These are phyloP conservation scores for Nitzschia palea DNA, from an alignment of 108 stramenopile species.

Conservation along the genomic window DNA sequence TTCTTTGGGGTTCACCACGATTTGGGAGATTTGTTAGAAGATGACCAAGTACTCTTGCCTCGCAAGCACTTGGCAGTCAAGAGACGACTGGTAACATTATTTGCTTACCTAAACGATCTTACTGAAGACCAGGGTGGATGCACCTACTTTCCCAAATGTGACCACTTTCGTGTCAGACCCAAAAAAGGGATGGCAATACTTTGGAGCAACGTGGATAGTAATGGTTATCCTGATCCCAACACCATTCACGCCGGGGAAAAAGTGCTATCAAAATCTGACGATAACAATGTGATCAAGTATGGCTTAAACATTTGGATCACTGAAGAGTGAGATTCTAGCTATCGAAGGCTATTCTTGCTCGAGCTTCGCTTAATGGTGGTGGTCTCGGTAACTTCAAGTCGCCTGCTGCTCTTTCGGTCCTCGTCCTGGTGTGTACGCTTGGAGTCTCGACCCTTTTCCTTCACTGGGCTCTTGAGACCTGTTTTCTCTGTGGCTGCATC, in stretches of 20 bases:
- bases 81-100: constrained; percentile 61
- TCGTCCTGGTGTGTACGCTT: no score
- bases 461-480: no score
- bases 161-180: constrained; percentile 50
- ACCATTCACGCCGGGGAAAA: constrained; percentile 65
- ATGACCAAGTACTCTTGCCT: constrained; percentile 55
- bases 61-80: constrained; percentile 36
- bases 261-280: constrained; percentile 3
- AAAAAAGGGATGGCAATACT: constrained; percentile 54
- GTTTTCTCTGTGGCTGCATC: no score
- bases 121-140: constrained; percentile 39
- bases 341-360: background rate
- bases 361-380: background rate
- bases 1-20: constrained; percentile 77
- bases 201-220: constrained; percentile 45
- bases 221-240: constrained; percentile 48
- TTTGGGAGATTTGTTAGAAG: constrained; percentile 46
- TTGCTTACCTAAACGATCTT: constrained; percentile 63
- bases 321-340: constrained; percentile 39
- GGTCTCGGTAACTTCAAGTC: no score
- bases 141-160: constrained; percentile 45
- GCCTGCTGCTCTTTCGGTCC: no score
- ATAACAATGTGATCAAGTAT: constrained; percentile 41
- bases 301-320: constrained; percentile 70
- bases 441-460: no score